These are phyloP conservation scores for Casuarina glauca DNA, from an alignment of 306 rosid species.

Conservation along the genomic window DNA sequence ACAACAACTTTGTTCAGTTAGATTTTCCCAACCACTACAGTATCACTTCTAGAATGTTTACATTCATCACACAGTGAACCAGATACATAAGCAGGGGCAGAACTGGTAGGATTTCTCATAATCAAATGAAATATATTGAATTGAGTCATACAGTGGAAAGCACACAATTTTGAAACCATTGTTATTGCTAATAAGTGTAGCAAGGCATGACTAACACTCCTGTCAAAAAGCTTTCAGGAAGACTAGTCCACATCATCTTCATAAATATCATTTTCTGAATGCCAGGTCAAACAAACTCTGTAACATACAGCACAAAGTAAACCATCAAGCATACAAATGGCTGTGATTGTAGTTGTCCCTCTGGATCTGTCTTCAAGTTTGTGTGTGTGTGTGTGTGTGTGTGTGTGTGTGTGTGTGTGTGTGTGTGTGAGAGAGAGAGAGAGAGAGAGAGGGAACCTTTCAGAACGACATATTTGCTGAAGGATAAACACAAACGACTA, in stretches of 20 bases:
- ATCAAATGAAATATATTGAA: background rate
- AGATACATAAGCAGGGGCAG: background rate
- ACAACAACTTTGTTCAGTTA: background rate
- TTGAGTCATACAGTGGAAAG: background rate
- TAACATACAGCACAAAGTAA: background rate
- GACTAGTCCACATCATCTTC: background rate
- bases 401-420: background rate
- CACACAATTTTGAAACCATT: background rate
- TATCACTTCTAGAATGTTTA: background rate
- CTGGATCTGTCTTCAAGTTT: background rate
- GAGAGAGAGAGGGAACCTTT: background rate
- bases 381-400: background rate
- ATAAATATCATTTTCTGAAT: background rate
- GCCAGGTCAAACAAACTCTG: background rate
- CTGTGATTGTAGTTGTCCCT: background rate
- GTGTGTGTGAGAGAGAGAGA: background rate
- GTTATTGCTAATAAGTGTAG: background rate
- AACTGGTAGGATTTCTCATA: background rate
- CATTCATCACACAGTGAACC: background rate
- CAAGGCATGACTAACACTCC: background rate
- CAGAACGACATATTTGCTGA: background rate
- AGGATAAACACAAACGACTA: background rate
- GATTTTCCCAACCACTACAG: slow-evolving; percentile 2
- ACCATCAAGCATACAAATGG: background rate
- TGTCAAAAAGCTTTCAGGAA: background rate